Conservation (phyloP, 352 stramenopile genomes). For the Phytophthora cajani region DNA sequence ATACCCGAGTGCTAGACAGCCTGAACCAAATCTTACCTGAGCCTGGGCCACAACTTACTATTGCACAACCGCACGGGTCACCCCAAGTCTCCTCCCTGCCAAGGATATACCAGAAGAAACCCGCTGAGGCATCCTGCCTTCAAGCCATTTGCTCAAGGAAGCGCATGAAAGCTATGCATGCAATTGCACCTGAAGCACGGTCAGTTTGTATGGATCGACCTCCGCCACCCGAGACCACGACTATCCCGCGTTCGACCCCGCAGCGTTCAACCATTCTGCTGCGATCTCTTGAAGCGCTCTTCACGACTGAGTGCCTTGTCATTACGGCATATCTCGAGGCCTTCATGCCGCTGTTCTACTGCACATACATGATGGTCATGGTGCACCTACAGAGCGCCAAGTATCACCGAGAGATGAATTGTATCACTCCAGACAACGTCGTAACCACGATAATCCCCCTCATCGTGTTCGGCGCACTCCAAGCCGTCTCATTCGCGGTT, state of each 20-base stretch:
- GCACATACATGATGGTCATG: slow-evolving; percentile 24
- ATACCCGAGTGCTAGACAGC: slow-evolving; percentile 15
- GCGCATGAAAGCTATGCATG: neutral
- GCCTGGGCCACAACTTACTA: neutral
- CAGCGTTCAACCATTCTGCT: slow-evolving; percentile 16
- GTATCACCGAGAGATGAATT: slow-evolving; percentile 19
- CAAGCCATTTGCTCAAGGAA: neutral
- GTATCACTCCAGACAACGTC: slow-evolving; percentile 4
- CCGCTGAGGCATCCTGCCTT: neutral
- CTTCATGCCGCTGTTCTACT: slow-evolving; percentile 43
- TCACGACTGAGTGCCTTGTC: slow-evolving; percentile 37
- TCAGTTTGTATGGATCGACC: neutral
- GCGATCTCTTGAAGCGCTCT: slow-evolving; percentile 25
- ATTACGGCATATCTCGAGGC: slow-evolving; percentile 46
- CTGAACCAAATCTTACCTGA: slow-evolving; percentile 11
- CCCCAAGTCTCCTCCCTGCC: neutral
- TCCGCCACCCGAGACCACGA: neutral
- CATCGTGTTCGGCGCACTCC: slow-evolving; percentile 20
- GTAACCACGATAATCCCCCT: slow-evolving; percentile 12
- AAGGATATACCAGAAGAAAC: neutral
- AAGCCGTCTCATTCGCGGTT: slow-evolving; percentile 25
- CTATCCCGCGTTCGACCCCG: neutral
- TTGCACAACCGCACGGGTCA: neutral
- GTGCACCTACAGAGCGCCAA: slow-evolving; percentile 19
- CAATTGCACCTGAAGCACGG: slow-evolving; percentile 1